Base-by-base conservation (phyloP, 1,284 basidiomycete species). In the Phellopilus nigrolimitatus region DNA sequence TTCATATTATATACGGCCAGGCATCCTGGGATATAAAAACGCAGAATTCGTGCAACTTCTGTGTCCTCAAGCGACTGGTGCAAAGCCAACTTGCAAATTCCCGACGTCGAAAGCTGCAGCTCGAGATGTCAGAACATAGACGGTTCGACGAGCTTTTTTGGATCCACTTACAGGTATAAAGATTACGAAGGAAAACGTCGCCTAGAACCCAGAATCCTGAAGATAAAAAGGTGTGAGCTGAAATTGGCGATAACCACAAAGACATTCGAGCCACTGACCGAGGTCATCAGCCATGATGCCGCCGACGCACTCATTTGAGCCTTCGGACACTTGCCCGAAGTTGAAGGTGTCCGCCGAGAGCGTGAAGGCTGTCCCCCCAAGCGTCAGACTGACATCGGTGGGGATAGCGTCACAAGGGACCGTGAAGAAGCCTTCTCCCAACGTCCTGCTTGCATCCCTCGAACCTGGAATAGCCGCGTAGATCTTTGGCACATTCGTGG, bases 391-490 rank as follows among this genome's bases (percentile, higher is more conserved):
- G 21, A 55, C 33, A 24, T 55, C 30, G 38, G 10, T 38, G n/a
- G 53, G 53, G 27, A 55, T 41, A 17, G 50, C 54, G 39, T 58
- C 49, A 21, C 47, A 51, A 3, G 61, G 59, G n/a, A 56, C 49
- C 15, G 53, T 50, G 49, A 58, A 57, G 55, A 60, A 63, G 12
- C 57, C 57, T 8, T 56, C 55, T 1, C 56, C 59, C 8, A 61
- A 44, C 10, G 56, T 47, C 34, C 13, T 46, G 41, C 33, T 30
- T 3, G 47, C 57, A 17, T 59, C 25, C 34, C 30, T 42, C 17
- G 75, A 67, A 47, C 75, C 75, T 15, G 67, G 63, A 47, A 83
- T 63, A 4, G 59, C 47, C n/a, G 56, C 60, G 65, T 78, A 80
- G 58, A 82, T 71, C 34, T 62, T 54, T 31, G 64, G 66, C 9